A percentile compares a stretch with the other conserved stretches of the same genome.
Conservation (phyloP, 768 basidiomycete genomes). For the Asterophora parasitica region DNA sequence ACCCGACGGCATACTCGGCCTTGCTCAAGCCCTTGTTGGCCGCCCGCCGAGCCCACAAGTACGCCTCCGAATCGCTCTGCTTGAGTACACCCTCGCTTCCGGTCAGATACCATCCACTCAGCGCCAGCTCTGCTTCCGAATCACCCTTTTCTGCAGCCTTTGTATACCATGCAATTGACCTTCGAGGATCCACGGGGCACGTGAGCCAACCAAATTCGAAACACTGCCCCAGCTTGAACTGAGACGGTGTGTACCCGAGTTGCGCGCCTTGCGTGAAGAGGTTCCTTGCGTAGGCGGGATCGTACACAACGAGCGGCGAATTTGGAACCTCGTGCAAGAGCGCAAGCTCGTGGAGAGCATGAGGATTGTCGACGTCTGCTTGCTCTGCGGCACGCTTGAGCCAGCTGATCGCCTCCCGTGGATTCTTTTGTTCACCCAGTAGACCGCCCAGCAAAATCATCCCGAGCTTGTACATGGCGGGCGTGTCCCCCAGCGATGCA, state of each 20-base stretch:
- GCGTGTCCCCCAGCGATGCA: slow-evolving; percentile 91
- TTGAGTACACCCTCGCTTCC: slow-evolving; percentile 93
- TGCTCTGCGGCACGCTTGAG: slow-evolving; percentile 92
- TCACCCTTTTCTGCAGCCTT: slow-evolving; percentile 97
- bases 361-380: slow-evolving; percentile 97
- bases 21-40: slow-evolving; percentile 96
- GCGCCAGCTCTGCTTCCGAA: slow-evolving; percentile 88
- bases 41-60: slow-evolving; percentile 93
- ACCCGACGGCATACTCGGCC: slow-evolving; percentile 98
- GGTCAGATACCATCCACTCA: slow-evolving; percentile 98
- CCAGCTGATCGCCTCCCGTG: slow-evolving; percentile 92
- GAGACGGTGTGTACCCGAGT: slow-evolving; percentile 88
- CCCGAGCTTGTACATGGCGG: slow-evolving; percentile 99
- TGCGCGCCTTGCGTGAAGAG: slow-evolving; percentile 89
- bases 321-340: slow-evolving; percentile 73
- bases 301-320: slow-evolving; percentile 66
- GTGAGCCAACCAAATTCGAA: slow-evolving; percentile 88
- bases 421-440: slow-evolving; percentile 78
- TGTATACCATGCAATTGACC: slow-evolving; percentile 98
- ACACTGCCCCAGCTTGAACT: slow-evolving; percentile 93
- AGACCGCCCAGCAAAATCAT: slow-evolving; percentile 89
- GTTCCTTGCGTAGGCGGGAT: slow-evolving; percentile 77
- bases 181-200: slow-evolving; percentile 88
- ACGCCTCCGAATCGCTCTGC: slow-evolving; percentile 98
- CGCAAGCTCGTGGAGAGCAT: slow-evolving; percentile 95